Evolutionary conservation across 768 basidiomycete species (phyloP).

Genomic region (Russula compacta): DNA sequence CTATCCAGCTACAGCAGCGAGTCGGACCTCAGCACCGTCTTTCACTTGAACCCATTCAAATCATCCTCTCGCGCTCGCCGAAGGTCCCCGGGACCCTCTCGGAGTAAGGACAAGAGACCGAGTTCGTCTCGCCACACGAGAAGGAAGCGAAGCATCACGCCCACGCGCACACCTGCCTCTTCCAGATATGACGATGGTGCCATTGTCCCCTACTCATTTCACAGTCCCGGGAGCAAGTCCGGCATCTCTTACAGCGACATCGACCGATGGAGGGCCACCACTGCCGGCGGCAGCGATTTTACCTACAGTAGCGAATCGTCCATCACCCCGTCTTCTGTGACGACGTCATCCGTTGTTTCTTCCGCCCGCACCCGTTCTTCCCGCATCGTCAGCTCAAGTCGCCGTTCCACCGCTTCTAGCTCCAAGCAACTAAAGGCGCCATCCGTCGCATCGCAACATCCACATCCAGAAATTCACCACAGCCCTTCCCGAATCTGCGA

Average conservation of each 20-base stretch:
- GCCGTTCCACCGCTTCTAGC: neutral
- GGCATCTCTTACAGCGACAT: conserved; percentile 13
- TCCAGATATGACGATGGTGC: neutral
- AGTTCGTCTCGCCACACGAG: conserved; percentile 1
- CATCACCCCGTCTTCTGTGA: conserved; percentile 8
- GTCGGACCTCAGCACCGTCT: conserved; percentile 15
- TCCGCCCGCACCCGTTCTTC: conserved; percentile 8
- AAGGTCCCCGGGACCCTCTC: neutral
- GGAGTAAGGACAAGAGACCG: neutral
- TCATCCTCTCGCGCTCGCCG: neutral
- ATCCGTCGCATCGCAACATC: neutral
- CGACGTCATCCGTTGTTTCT: conserved; percentile 5
- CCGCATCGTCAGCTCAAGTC: conserved; percentile 1
- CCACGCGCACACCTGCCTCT: conserved; percentile 7
- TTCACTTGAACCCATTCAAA: conserved; percentile 4
- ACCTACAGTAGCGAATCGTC: conserved; percentile 17
- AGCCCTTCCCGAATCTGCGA: conserved; percentile 8
- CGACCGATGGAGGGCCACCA: conserved; percentile 8
- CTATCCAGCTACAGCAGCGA: conserved; percentile 18
- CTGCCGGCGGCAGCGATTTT: conserved; percentile 9
- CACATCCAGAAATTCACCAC: neutral
- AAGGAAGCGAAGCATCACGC: conserved; percentile 10
- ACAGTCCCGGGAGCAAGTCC: conserved; percentile 12
- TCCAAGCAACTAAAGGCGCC: neutral
- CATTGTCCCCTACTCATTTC: conserved; percentile 1